Base-by-base conservation (phyloP, 2,329 filamentous ascomycete genomes). In the Paraphaeosphaeria minitans region DNA sequence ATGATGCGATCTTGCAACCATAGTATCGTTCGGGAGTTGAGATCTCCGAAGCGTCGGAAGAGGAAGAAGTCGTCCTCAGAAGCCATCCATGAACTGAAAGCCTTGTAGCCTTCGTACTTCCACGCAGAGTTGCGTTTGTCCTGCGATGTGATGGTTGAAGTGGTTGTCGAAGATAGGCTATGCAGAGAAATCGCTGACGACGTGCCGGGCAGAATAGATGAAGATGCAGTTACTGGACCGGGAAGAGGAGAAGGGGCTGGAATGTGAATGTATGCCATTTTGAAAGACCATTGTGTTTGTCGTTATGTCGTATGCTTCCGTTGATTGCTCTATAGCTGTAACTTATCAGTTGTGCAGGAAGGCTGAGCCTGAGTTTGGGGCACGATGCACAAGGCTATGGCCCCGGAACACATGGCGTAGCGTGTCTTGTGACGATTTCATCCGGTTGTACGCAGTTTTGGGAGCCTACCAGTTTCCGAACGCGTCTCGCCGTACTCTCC, bases 41-140 rank as follows among this genome's bases (percentile, higher is more conserved):
- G 41, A 22, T 50, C 63, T 13, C 60, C 61, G 29, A 73, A 74
- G 12, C 69, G 60, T 4, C 72, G 64, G 29, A 75, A 48, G 0
- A 75, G 55, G 31, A 74, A 72, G 42, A 71, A 73, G 49, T 71
- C 70, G 35, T 74, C 60, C 37, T 73, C 70, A 0, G 69, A 70
- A 10, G 72, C 69, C 62, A 73, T 67, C 66, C 64, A 74, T 39
- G 52, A 58, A 29, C 63, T 69, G 42, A 72, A 70, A 0, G 50
- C 62, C 39, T 62, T 56, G 53, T 75, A 74, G 1, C 72, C 72
- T 13, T 64, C 51, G 39, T 60, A 61, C 63, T 81, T 53, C 54
- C 59, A 69, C 2, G 64, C 31, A 22, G n/a, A 29, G 21, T 16
- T 49, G 27, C n/a, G 43, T 21, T 21, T 45, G 5, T 19, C 29